Base-by-base conservation (phyloP, 2,329 filamentous ascomycete genomes). In the Nannizzia gypsea region DNA sequence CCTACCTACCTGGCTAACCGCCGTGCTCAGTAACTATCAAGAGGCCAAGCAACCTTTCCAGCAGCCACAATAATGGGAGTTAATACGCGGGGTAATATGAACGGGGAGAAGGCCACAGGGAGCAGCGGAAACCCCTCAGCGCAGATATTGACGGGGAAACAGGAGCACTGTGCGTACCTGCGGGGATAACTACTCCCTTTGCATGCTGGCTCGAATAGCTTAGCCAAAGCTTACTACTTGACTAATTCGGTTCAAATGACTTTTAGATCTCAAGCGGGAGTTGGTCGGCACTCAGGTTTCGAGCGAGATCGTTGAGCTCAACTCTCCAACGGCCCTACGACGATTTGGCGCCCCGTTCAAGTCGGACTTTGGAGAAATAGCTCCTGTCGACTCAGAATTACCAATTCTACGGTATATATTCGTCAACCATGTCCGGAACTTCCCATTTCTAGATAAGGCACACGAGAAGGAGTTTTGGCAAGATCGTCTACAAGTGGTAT, bases 401-500 rank as follows among this genome's bases (percentile, higher is more conserved):
- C 93, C 93, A 17, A 87, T 99, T 63, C 79, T 99, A 63, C 84
- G 93, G 65, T 97, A 93, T 76, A 96, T 99, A 69, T 99, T 99
- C 71, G 93, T 97, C 59, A 88, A 97, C 71, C 91, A 97, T 84
- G 85, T 99, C 62, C 90, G 93, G 69, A 95, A 97, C 68, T 99
- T 99, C 68, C 93, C 93, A 0, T 99, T 99, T 70, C 82, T 99
- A 64, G 90, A 99, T 74, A 90, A 95, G 79, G 93, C 93, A 22
- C 87, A 84, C 69, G 93, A 99, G 81, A 96, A 97, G 81, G 93
- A 99, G 75, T 99, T 99, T 70, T 99, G 93, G 93, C 93, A 99
- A 76, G 90, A 97, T 71, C 97, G 95, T 73, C 78, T 99, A 62
- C 93, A 99, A 78, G 83, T 91, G 70, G 89, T 95, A 76, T 66